Conservation (phyloP, 176 grass and related monocot genomes). For the Poa annua region DNA sequence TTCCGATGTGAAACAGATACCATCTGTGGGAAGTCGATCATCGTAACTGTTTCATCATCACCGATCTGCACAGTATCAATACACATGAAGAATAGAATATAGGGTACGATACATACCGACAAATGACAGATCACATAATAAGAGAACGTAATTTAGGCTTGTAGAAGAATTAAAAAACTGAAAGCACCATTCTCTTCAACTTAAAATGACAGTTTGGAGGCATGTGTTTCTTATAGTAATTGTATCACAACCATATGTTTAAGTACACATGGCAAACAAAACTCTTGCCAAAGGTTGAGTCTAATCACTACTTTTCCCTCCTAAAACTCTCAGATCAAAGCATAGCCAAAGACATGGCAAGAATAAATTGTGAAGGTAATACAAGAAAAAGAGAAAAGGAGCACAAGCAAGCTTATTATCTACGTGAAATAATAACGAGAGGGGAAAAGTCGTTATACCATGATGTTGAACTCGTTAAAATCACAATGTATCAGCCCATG, state of each 20-base stretch:
- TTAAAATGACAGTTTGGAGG: not conserved
- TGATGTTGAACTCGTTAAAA: constrained; percentile 99
- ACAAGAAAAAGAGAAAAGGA: too few relatives aligned
- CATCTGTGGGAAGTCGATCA: constrained; percentile 99
- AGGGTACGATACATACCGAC: not conserved
- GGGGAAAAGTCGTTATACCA: constrained; percentile 56
- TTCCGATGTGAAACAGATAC: constrained; percentile 94
- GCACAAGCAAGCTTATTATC: not conserved
- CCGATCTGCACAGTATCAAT: constrained; percentile 63
- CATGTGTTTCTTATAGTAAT: not conserved
- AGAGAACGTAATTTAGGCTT: not conserved
- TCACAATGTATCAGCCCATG: constrained; percentile 99
- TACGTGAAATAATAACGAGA: not conserved
- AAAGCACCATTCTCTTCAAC: not conserved
- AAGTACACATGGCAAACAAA: not conserved
- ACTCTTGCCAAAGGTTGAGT: not conserved
- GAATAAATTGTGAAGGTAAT: too few relatives aligned
- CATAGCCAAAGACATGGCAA: too few relatives aligned
- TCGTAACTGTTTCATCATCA: constrained; percentile 77
- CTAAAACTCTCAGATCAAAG: not conserved
- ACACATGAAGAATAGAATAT: constrained; percentile 16
- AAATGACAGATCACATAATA: not conserved
- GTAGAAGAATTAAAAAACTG: not conserved
- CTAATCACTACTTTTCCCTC: not conserved
- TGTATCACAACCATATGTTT: not conserved